Evolutionary conservation across 495 filamentous ascomycete genomes (phyloP), one percentile per base, ranked within the genome.

Genomic region (Amniculicola lignicola): DNA sequence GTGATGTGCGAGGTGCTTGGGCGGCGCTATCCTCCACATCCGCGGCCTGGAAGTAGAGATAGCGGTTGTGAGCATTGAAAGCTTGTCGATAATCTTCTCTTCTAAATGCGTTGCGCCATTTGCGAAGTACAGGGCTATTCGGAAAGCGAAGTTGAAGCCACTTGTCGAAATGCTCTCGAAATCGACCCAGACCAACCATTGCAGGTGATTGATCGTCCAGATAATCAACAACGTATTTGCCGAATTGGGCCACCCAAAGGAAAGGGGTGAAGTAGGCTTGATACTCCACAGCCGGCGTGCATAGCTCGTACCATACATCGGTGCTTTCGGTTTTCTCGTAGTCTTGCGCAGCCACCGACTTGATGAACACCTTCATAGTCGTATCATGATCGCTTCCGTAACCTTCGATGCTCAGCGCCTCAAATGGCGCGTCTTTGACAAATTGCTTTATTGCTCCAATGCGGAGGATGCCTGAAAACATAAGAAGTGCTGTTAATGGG

Each of bases 11-110:
- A 15, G 1, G 59, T 33, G 29, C 15, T 14, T 16, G 4, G 10
- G 38, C 7, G 51, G 62, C 57, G 10, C 71, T 39, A 29, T 66
- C 60, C 5, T 50, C 18, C 5, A 54, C 19, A 23, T 51, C 43
- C 1, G 3, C 22, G 0, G 57, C 57, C 65, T 91, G 82, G 46
- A 83, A 84, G 68, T 74, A 84, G 0, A 91, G 73, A 59, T 80
- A 90, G 1, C 75, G 72, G 0, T 78, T 64, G 48, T 89, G 79
- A 0, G 74, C 78, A 5, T 73, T 65, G 1, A 89, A 63, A 0
- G 74, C 67, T 1, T 64, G 67, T 14, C 86, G 74, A 61, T 84
- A 89, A 59, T 91, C 85, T 4, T 50, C 55, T 1, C 70, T 46
- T 0, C 64, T 66, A 52, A 77, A 76, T 21, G 71, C 51, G 2